Evolutionary conservation across 179 eudicot genomes (phyloP).

Genomic region (Camellia oleifera): DNA sequence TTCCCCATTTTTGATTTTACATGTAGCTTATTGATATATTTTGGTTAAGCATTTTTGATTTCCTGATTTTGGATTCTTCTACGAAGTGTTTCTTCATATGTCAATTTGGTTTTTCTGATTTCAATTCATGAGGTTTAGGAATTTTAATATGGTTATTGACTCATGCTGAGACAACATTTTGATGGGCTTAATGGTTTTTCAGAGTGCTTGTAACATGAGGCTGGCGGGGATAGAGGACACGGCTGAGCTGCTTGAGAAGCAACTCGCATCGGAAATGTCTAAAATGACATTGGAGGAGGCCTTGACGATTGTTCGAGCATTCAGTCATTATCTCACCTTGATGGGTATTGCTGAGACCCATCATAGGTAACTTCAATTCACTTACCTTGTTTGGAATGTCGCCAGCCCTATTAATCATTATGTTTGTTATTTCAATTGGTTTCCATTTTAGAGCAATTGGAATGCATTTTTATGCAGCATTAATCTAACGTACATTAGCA

Average conservation of each 20-base stretch:
- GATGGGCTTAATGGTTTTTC: slow-evolving; percentile 17
- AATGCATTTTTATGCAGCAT: no score
- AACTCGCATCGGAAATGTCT: slow-evolving; percentile 71
- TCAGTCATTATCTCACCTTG: slow-evolving; percentile 78
- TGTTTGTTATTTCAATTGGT: background rate
- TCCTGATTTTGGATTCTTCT: slow-evolving; percentile 5
- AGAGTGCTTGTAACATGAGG: slow-evolving; percentile 91
- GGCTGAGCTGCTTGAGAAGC: slow-evolving; percentile 82
- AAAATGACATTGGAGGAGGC: slow-evolving; percentile 80
- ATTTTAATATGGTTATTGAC: background rate
- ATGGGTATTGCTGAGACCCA: slow-evolving; percentile 92
- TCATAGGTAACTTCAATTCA: slow-evolving; percentile 54
- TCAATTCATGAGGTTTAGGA: background rate
- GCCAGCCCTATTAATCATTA: background rate
- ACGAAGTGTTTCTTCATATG: background rate
- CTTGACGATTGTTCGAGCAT: slow-evolving; percentile 59
- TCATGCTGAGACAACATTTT: background rate
- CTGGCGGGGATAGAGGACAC: slow-evolving; percentile 66
- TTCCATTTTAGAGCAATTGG: no score
- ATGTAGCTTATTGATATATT: background rate
- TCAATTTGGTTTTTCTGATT: background rate
- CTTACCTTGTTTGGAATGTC: slow-evolving; percentile 7
- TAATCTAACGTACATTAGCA: no score
- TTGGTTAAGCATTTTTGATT: background rate
- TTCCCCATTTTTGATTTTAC: background rate